Base-by-base conservation (phyloP, 2,329 filamentous ascomycete species). In the Mycocentrospora acerina region DNA sequence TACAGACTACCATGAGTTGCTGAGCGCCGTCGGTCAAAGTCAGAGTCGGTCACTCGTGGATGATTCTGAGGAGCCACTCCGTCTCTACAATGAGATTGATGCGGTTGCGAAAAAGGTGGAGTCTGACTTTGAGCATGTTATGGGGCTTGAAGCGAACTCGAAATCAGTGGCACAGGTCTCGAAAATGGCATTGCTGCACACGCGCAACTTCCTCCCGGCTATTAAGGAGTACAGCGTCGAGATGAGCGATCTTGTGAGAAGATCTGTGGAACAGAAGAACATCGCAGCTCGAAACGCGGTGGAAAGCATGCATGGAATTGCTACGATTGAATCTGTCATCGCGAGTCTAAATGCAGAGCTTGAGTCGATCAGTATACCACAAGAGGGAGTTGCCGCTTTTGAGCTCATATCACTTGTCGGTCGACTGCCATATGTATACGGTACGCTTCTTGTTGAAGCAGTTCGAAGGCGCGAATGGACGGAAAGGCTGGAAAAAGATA, bases 401-500 rank as follows among this genome's bases (percentile, higher is more conserved):
- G 85, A 95, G 47, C 80, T 88, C 27, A 75, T 98, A 15, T 82
- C 84, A 13, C 75, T 88, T 15, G 84, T 96, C 24, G 84, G 90
- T 29, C 83, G 90, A 47, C 78, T 97, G 19, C 93, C 93, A 0
- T 85, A 86, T 40, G 83, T 95, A 55, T 98, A 97, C 63, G 90
- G 90, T 0, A 90, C 90, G 2, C 86, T 95, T 42, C 73, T 95
- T 14, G 80, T 88, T 3, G 93, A 98, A 68, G 86, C 89, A 12
- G 81, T 96, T 27, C 81, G 88, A 40, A 83, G 93, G 15, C 83
- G 83, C 24, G 90, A 96, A 68, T 98, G 93, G 90, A 82, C 57
- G 4, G 88, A 95, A 35, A 95, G 95, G 68, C 85, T 97, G 66
- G 88, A 86, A 61, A 79, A 81, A 2, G 93, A 97, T 57, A 93